Base-by-base conservation (phyloP, 2,329 filamentous ascomycete genomes). In the Westerdykella sp. region DNA sequence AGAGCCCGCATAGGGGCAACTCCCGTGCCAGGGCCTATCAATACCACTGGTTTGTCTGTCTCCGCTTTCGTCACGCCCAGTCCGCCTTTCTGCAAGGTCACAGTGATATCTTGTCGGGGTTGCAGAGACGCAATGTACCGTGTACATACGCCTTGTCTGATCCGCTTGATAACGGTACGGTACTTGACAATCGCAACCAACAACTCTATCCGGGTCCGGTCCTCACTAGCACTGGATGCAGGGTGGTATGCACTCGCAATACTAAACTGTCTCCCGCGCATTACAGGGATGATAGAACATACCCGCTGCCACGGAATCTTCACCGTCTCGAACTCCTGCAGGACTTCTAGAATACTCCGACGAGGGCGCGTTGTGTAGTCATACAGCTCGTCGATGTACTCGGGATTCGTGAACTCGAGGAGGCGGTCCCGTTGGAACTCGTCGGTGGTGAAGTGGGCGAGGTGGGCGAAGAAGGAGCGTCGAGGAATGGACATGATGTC, bases 331-430 rank as follows among this genome's bases (percentile, higher is more conserved):
- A 98, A 98, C 55, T 98, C 93, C 44, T 91, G 83, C 22, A 98
- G 76, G 3, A 95, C 84, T 67, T 98, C 93, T 5, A 98, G 73
- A 44, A 97, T 95, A 45, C 86, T 94, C 28, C 93, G 83, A 28
- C 89, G 83, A 1, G 91, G 87, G 7, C 93, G 82, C 0, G 90
- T 90, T 1, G 93, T 93, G 62, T 98, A 98, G 68, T 98, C 91
- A 70, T 87, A 97, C 43, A 95, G 83, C 55, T 98, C 93, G 55
- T 97, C 89, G 5, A 91, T 80, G 55, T 84, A 87, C 37, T 85
- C 78, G 0, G 87, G 81, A 55, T 85, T 79, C 1, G 82, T 83
- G 56, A 98, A 93, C 60, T 98, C 93, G 7, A 84, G 67, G 0
- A 98, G 77, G 2, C 91, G 81, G 48, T 93, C 85, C 54, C 80